These are phyloP conservation scores for Xylaria grammica DNA, from an alignment of 495 filamentous ascomycete genomes.

Conservation along the genomic window DNA sequence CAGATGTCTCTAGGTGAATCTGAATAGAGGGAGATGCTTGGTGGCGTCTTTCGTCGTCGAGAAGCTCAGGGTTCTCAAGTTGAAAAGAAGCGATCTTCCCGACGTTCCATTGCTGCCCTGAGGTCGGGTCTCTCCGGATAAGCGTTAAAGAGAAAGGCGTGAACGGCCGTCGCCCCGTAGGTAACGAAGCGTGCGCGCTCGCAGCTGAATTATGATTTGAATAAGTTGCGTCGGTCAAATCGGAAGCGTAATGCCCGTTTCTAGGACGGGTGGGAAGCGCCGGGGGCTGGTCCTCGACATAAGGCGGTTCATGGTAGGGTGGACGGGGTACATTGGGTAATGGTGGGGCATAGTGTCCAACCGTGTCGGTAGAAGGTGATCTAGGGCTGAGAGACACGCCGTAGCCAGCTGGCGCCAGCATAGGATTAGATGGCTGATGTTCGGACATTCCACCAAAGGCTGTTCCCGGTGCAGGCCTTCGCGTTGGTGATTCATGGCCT, in stretches of 20 bases:
- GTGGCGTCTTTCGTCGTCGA: conserved; percentile 57
- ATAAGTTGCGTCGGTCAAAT: conserved; percentile 2
- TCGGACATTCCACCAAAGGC: conserved; percentile 2
- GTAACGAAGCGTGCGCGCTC: conserved; percentile 26
- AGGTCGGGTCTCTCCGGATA: conserved; percentile 84
- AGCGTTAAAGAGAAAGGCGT: conserved; percentile 71
- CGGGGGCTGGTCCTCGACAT: conserved; percentile 20
- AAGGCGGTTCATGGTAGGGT: conserved; percentile 19
- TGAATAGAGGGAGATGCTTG: conserved; percentile 45
- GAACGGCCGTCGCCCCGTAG: conserved; percentile 30
- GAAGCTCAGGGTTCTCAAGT: conserved; percentile 60
- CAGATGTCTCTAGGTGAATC: conserved; percentile 52
- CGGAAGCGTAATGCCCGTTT: conserved; percentile 6
- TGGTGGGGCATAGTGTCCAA: conserved; percentile 23
- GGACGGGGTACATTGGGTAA: conserved; percentile 22
- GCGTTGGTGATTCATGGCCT: conserved; percentile 11
- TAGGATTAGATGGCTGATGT: conserved; percentile 13
- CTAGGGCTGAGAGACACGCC: conserved; percentile 32
- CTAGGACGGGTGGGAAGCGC: conserved; percentile 26
- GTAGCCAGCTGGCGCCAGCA: conserved; percentile 12
- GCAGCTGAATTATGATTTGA: not conserved
- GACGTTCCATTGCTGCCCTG: conserved; percentile 87
- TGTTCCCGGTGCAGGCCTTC: conserved; percentile 20
- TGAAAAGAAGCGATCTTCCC: conserved; percentile 66
- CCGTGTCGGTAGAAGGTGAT: conserved; percentile 13